phyloP scores from a whole-genome alignment of 306 rosid species.

The Cucurbita pepo region DNA sequence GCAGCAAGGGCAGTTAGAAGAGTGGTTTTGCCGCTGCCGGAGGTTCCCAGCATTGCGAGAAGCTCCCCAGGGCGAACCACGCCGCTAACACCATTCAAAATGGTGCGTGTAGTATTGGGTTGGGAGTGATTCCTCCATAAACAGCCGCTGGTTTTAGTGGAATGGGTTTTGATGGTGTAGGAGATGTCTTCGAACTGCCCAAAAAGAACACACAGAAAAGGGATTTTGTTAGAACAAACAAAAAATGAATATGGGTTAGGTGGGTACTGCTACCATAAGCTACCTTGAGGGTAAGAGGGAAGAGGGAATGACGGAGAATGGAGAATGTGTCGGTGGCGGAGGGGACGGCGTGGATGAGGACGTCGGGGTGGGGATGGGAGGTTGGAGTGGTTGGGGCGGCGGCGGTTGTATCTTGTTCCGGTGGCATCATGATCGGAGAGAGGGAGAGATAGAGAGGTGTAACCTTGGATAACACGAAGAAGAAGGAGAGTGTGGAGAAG shows the following conservation, averaged over 20 bases:
- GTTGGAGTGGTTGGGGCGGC: neutral
- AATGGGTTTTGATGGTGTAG: constrained; percentile 23
- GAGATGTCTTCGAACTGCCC: constrained; percentile 44
- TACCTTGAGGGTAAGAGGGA: neutral
- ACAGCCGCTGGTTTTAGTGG: neutral
- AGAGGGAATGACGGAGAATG: neutral
- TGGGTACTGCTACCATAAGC: too few species aligned
- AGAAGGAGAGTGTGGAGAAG: neutral
- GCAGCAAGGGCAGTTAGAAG: neutral
- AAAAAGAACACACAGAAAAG: neutral
- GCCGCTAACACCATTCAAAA: neutral
- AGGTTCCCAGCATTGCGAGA: neutral
- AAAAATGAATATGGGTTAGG: too few species aligned
- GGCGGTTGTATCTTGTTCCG: neutral
- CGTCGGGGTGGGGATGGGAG: neutral
- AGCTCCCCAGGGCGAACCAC: neutral
- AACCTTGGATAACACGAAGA: neutral
- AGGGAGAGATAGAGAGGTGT: neutral
- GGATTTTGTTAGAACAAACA: too few species aligned
- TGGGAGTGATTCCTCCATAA: neutral
- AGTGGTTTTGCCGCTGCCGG: neutral
- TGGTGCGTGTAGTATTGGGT: constrained; percentile 11
- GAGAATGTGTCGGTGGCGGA: neutral
- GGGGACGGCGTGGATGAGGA: neutral
- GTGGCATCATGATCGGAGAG: neutral